Evolutionary conservation across 1,284 basidiomycete species (phyloP).

Genomic region (Somion occarium): DNA sequence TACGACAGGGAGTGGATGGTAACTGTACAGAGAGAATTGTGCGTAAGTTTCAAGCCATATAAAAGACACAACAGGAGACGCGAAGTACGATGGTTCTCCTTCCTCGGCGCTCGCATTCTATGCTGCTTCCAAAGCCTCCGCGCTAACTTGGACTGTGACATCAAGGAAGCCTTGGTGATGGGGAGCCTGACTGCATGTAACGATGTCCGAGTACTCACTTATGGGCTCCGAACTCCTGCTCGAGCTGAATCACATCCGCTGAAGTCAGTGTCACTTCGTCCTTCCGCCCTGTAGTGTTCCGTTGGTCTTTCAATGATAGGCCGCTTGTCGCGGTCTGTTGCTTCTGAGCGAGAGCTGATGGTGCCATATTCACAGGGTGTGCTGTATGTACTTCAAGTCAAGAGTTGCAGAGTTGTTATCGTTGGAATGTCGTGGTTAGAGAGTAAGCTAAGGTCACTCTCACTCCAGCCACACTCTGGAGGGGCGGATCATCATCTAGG

Average conservation of each 20-base stretch:
- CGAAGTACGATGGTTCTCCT: neutral
- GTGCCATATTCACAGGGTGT: conserved; percentile 8
- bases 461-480: no score
- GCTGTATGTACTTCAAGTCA: no score
- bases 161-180: conserved; percentile 11
- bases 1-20: conserved; percentile 93
- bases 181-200: conserved; percentile 9
- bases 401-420: no score
- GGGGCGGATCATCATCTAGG: no score
- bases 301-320: conserved; percentile 1
- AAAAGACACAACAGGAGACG: conserved; percentile 18
- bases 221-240: conserved; percentile 82
- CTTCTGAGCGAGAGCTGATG: conserved; percentile 4
- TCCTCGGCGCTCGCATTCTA: conserved; percentile 3
- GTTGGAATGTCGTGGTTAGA: no score
- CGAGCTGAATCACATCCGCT: conserved; percentile 73
- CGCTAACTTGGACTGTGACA: conserved; percentile 5
- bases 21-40: conserved; percentile 57
- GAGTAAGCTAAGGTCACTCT: no score
- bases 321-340: neutral
- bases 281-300: conserved; percentile 5
- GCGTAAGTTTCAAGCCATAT: conserved; percentile 13
- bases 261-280: conserved; percentile 37
- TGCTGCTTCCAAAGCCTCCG: neutral
- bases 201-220: conserved; percentile 56